These are phyloP conservation scores for Syncephalis plumigaleata DNA, from an alignment of 371 early-diverging fungal species.

Conservation along the genomic window DNA sequence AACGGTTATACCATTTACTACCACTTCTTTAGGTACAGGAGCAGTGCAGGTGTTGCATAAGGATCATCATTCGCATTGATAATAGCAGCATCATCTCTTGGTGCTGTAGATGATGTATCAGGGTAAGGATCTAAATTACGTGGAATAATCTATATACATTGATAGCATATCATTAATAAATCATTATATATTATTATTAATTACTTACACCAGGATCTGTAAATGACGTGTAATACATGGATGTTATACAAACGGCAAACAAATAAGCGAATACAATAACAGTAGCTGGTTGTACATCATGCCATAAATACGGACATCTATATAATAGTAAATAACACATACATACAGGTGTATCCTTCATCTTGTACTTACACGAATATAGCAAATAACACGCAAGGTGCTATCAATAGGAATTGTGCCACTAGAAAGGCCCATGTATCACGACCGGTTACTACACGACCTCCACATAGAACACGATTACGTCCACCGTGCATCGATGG, in stretches of 20 bases:
- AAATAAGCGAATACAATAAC: slow-evolving; percentile 56
- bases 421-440: slow-evolving; percentile 39
- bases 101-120: slow-evolving; percentile 5
- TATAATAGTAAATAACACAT: slow-evolving; percentile 3
- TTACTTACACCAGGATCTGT: slow-evolving; percentile 72
- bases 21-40: slow-evolving; percentile 32
- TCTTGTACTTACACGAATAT: slow-evolving; percentile 39
- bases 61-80: slow-evolving; percentile 9
- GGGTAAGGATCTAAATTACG: slow-evolving; percentile 42
- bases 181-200: neutral
- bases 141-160: slow-evolving; percentile 34
- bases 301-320: slow-evolving; percentile 51
- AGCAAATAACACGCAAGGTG: slow-evolving; percentile 40
- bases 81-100: slow-evolving; percentile 11
- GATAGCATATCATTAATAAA: neutral
- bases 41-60: slow-evolving; percentile 19
- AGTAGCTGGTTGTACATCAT: slow-evolving; percentile 30
- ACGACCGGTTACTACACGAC: slow-evolving; percentile 46
- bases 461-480: slow-evolving; percentile 34
- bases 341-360: neutral
- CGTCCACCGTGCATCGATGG: slow-evolving; percentile 10
- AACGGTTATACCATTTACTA: slow-evolving; percentile 38
- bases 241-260: slow-evolving; percentile 41
- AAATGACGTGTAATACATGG: slow-evolving; percentile 72
- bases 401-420: slow-evolving; percentile 34